Evolutionary conservation across 148 eudicot species (phyloP), one percentile per base, ranked within the genome.

Genomic region (Oxyria digyna): DNA sequence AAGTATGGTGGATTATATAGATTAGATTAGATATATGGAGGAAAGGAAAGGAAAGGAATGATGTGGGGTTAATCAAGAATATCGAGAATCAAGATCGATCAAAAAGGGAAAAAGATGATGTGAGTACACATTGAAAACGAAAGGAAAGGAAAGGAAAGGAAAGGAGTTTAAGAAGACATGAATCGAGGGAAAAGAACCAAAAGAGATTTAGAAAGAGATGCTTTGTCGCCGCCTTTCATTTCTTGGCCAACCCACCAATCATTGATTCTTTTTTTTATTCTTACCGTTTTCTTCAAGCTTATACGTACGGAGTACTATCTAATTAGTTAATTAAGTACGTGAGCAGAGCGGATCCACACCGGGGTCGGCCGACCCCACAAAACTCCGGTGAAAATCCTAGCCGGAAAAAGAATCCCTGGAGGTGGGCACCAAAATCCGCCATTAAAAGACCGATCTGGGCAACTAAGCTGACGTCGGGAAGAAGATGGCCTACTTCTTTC

Each of bases 191-290:
- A 55, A 33, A 12, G 32, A 42, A 15, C 12, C 29, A 33, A 66
- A n/a, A 54, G 4, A 68, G 67, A 73, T 43, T 37, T 35, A 68
- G 12, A 69, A 33, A 69, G 38, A 69, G 64, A 29, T 0, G 15
- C 62, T 59, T 59, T 59, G 20, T 31, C 65, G 35, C 38, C 65
- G 31, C 62, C 59, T 42, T 62, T 42, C 67, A 20, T 38, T 57
- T 57, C 55, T 42, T 59, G n/a, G n/a, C 12, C 32, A 27, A 15
- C 65, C 65, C 65, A 59, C 65, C 65, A 27, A 27, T 31, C 37
- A 15, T 57, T 59, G 18, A 59, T 59, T 59, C 65, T 38, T 27
- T 59, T 15, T 59, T n/a, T n/a, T n/a, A n/a, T n/a, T n/a, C n/a
- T n/a, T 27, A 31, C 37, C 65, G 10, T 57, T 57, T 29, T 4